Evolutionary conservation across 2,329 filamentous ascomycete species (phyloP).

Genomic region (Fusarium continuum): DNA sequence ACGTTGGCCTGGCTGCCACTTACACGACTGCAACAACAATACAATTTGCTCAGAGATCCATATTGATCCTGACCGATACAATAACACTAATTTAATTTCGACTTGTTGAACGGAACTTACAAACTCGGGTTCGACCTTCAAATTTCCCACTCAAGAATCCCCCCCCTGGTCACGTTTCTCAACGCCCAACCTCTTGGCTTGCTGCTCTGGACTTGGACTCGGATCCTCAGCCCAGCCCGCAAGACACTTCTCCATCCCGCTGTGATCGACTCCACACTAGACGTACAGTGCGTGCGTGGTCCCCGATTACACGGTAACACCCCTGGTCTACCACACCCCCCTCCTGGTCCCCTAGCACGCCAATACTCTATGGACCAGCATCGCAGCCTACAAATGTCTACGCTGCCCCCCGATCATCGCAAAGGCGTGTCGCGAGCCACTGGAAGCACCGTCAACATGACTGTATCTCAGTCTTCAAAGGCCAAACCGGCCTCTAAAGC

Average conservation of each 20-base stretch:
- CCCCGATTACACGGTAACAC: slow-evolving; percentile 38
- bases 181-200: slow-evolving; percentile 39
- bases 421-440: slow-evolving; percentile 60
- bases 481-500: slow-evolving; percentile 66
- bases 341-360: slow-evolving; percentile 40
- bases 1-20: slow-evolving; percentile 41
- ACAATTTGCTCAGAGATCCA: slow-evolving; percentile 38
- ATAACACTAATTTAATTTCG: slow-evolving; percentile 47
- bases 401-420: slow-evolving; percentile 69
- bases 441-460: slow-evolving; percentile 64
- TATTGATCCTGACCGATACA: slow-evolving; percentile 39
- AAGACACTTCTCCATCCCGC: slow-evolving; percentile 44
- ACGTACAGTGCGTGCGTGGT: slow-evolving; percentile 9
- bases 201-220: slow-evolving; percentile 36
- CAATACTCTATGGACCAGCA: slow-evolving; percentile 47
- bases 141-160: background rate
- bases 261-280: slow-evolving; percentile 41
- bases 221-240: slow-evolving; percentile 34
- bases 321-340: slow-evolving; percentile 38
- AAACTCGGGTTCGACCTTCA: slow-evolving; percentile 27
- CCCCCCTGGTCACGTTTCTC: slow-evolving; percentile 35
- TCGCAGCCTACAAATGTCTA: slow-evolving; percentile 67
- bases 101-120: slow-evolving; percentile 37
- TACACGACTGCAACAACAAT: slow-evolving; percentile 35
- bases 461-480: slow-evolving; percentile 67